Conservation (phyloP, 2,329 filamentous ascomycete genomes). For the Pseudogymnoascus sp. region DNA sequence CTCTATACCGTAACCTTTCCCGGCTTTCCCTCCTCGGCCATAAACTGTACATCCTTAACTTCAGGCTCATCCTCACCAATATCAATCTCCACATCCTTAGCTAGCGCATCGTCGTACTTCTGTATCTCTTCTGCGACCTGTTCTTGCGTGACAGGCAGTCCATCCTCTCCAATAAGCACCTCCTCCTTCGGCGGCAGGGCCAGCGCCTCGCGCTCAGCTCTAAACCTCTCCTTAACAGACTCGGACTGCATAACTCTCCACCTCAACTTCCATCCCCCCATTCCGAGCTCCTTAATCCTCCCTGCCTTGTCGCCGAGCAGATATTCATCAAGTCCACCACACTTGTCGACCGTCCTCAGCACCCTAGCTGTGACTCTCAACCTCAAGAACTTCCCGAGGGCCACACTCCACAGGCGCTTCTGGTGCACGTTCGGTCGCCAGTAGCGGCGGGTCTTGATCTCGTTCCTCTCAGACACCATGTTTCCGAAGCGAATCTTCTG, state of each 20-base stretch:
- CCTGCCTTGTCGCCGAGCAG: conserved; percentile 71
- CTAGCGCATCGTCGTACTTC: conserved; percentile 38
- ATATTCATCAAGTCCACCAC: conserved; percentile 87
- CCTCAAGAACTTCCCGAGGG: conserved; percentile 56
- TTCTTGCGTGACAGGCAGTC: conserved; percentile 29
- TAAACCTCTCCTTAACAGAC: conserved; percentile 58
- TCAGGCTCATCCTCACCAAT: conserved; percentile 38
- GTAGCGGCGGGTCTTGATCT: conserved; percentile 61
- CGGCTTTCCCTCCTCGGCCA: conserved; percentile 31
- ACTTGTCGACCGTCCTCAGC: conserved; percentile 69
- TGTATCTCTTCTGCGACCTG: conserved; percentile 31
- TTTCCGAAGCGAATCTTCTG: conserved; percentile 72
- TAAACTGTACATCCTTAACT: conserved; percentile 31
- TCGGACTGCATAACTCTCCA: conserved; percentile 83
- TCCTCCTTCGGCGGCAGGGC: conserved; percentile 51
- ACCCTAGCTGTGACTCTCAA: conserved; percentile 64
- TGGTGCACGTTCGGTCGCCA: conserved; percentile 65
- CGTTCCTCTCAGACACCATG: conserved; percentile 60
- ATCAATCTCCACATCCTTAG: conserved; percentile 30
- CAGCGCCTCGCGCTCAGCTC: conserved; percentile 54
- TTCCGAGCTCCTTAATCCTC: conserved; percentile 78
- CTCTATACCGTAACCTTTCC: conserved; percentile 21
- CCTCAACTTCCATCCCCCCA: conserved; percentile 81
- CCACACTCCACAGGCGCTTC: conserved; percentile 59
- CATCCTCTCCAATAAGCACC: conserved; percentile 31